Conservation (phyloP, 305 asterid species). For the Plantago lanceolata region DNA sequence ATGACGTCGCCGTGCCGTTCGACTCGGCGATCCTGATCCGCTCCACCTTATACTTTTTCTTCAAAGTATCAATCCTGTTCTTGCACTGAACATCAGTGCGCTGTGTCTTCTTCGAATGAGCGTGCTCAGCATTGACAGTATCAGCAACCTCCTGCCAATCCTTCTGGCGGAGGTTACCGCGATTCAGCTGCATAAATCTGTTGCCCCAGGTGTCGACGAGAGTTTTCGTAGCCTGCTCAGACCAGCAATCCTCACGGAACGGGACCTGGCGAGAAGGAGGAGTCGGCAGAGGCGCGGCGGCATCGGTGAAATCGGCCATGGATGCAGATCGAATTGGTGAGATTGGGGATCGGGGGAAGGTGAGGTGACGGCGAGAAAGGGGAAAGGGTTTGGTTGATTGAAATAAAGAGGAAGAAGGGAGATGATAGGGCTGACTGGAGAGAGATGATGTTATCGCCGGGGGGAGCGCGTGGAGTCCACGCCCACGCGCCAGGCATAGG, state of each 20-base stretch:
- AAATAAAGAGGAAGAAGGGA: not conserved
- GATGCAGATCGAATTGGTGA: constrained; percentile 3
- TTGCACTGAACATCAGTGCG: constrained; percentile 70
- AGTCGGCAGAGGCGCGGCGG: constrained; percentile 40
- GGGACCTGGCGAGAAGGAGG: constrained; percentile 59
- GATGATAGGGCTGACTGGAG: not conserved
- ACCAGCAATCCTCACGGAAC: constrained; percentile 91
- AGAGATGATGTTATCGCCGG: not conserved
- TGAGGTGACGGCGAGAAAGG: not conserved
- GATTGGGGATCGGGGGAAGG: not conserved
- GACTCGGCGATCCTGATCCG: constrained; percentile 45
- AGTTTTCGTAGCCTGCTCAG: constrained; percentile 81
- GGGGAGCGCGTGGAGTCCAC: constrained; percentile 1
- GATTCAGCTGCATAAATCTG: constrained; percentile 69
- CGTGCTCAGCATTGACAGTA: constrained; percentile 67
- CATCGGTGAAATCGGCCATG: constrained; percentile 70
- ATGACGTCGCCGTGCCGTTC: constrained; percentile 32
- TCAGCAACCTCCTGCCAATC: constrained; percentile 95
- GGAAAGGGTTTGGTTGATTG: not conserved
- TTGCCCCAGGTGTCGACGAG: constrained; percentile 88
- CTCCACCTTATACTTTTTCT: constrained; percentile 64
- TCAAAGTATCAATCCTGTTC: constrained; percentile 60
- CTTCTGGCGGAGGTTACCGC: constrained; percentile 88
- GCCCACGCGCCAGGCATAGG: constrained; percentile 5
- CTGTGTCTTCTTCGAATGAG: constrained; percentile 67